Evolutionary conservation across 108 stramenopile genomes (phyloP), one percentile per base, ranked within the genome.

Genomic region (Nitzschia sp.): DNA sequence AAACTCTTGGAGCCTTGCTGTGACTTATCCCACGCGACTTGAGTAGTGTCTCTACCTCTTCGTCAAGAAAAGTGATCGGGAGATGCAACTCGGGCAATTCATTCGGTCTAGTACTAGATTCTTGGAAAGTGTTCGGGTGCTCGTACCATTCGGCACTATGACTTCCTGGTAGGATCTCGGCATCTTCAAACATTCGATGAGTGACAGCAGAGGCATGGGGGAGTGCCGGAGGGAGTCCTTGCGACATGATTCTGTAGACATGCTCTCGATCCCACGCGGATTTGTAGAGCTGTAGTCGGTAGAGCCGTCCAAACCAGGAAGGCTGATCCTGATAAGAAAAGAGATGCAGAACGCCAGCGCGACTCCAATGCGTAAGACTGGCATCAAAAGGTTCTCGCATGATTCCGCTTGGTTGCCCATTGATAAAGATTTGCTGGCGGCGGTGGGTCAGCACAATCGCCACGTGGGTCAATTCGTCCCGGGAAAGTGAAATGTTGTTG

Each of bases 161-260:
- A 28, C 55, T 62, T 58, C 30, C 75, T 1, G 75, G 62, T 4
- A 31, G 22, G 9, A 26, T 23, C 52, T 66, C 61, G 4, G 80
- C 75, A 73, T 81, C 80, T 56, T 81, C 80, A 36, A 69, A 17
- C 26, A 81, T 69, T n/a, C 16, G 25, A n/a, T 59, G 30, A 8
- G 41, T 45, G 2, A 0, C 23, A 16, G 46, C 19, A 28, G 13
- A n/a, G 1, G 59, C 38, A 27, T 41, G 3, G 25, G 75, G 75
- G 1, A 53, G 31, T 1, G 65, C 34, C 2, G 46, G 67, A 35
- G 66, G 66, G 22, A 72, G 29, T 17, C 74, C 66, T 19, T 58
- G 30, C 0, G 66, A 58, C 28, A 75, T 60, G 19, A 59, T 28
- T 29, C 58, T 28, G n/a, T 3, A 17, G 1, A 69, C 46, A 4